Percentiles rank a stretch among this genome's conserved stretches.
Evolutionary conservation across 2,329 filamentous ascomycete genomes (phyloP).

Genomic region (Aspergillus versicolor): DNA sequence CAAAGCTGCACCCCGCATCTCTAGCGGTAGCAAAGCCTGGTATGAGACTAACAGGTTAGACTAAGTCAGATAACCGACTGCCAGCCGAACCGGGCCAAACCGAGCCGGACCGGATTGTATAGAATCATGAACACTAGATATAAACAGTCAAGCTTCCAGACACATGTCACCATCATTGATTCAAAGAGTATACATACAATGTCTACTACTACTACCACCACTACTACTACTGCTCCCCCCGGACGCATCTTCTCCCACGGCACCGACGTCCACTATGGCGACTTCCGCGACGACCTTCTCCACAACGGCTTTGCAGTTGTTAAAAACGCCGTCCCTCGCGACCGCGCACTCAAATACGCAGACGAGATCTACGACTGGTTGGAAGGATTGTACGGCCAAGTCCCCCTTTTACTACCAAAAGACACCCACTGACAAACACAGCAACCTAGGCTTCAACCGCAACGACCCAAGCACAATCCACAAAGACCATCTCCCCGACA

Average conservation of each 20-base stretch:
- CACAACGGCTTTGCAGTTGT: slow-evolving; percentile 47
- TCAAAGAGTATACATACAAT: slow-evolving; percentile 6
- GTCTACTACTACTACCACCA: slow-evolving; percentile 12
- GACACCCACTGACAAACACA: slow-evolving; percentile 4
- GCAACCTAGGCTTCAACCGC: slow-evolving; percentile 37
- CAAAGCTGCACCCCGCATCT: too few species aligned
- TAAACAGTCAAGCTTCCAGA: not conserved
- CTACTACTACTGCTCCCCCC: not conserved
- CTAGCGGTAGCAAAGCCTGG: too few species aligned
- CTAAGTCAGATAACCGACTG: too few species aligned
- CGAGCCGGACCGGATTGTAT: not conserved
- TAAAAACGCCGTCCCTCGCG: slow-evolving; percentile 46
- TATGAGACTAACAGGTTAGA: too few species aligned
- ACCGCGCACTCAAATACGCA: slow-evolving; percentile 35
- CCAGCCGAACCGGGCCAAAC: not conserved
- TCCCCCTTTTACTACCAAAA: not conserved
- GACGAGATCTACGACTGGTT: slow-evolving; percentile 24
- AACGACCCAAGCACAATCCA: slow-evolving; percentile 35
- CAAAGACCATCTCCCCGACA: slow-evolving; percentile 35
- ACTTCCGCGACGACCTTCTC: slow-evolving; percentile 28
- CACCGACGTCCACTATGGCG: slow-evolving; percentile 17
- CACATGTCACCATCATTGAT: not conserved
- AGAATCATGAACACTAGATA: not conserved
- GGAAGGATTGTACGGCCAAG: slow-evolving; percentile 26
- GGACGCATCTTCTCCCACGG: slow-evolving; percentile 18